A percentile compares a stretch with the other conserved stretches of the same genome.
phyloP scores from a whole-genome alignment of 495 filamentous ascomycete species.

The Lentithecium fluviatile region DNA sequence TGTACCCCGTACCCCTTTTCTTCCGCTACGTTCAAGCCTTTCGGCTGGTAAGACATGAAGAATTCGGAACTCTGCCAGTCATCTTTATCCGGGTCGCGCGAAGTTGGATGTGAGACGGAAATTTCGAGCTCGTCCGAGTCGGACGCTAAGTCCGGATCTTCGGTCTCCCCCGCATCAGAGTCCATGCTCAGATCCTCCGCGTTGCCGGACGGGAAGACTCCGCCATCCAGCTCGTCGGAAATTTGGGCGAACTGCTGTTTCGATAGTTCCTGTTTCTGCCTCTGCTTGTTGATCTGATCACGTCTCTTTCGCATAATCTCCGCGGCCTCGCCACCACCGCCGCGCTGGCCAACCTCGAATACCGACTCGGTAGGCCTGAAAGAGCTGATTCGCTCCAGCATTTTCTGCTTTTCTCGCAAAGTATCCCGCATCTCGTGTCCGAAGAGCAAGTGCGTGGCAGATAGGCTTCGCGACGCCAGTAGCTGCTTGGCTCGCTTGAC shows the following conservation, averaged over 20 bases:
- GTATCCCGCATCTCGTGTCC: conserved; percentile 59
- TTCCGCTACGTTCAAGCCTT: conserved; percentile 72
- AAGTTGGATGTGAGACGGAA: conserved; percentile 66
- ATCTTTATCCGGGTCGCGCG: conserved; percentile 40
- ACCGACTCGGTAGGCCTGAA: conserved; percentile 90
- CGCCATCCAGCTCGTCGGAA: conserved; percentile 20
- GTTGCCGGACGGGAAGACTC: conserved; percentile 33
- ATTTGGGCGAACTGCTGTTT: conserved; percentile 3
- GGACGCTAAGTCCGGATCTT: conserved; percentile 36
- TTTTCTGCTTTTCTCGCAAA: conserved; percentile 72
- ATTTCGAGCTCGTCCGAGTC: conserved; percentile 68
- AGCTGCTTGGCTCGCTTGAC: conserved; percentile 80
- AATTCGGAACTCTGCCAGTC: conserved; percentile 79
- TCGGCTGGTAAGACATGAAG: conserved; percentile 94
- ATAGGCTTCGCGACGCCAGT: conserved; percentile 65
- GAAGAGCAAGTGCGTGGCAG: conserved; percentile 72
- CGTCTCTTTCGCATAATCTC: conserved; percentile 73
- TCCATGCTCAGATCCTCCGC: conserved; percentile 26
- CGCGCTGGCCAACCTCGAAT: conserved; percentile 81
- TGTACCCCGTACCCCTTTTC: conserved; percentile 90
- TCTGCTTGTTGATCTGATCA: conserved; percentile 57
- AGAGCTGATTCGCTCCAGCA: conserved; percentile 79
- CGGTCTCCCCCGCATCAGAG: conserved; percentile 7
- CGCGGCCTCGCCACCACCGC: conserved; percentile 66
- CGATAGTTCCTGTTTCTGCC: conserved; percentile 41